Conservation (phyloP, 2,329 filamentous ascomycete species). For the Aureobasidium sp. region DNA sequence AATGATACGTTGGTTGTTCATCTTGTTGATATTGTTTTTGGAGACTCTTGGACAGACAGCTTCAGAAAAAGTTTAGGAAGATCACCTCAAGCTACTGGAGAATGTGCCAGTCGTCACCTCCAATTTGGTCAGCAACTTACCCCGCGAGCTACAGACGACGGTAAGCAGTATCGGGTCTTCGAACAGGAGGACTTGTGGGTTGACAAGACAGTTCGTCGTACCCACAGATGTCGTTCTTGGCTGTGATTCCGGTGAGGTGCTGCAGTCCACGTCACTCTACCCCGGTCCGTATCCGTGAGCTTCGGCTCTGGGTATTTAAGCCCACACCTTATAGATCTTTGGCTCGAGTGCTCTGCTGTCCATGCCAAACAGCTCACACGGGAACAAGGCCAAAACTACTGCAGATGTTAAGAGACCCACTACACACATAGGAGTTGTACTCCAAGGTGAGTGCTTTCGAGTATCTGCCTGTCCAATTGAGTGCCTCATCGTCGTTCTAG, state of each 20-base stretch:
- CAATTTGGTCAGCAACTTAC: constrained; percentile 19
- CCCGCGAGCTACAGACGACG: constrained; percentile 12
- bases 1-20: constrained; percentile 16
- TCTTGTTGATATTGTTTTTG: not conserved
- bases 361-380: not conserved
- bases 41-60: not conserved
- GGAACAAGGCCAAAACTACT: not conserved
- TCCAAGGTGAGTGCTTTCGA: too few species aligned
- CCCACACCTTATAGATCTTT: not conserved
- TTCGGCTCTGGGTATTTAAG: not conserved
- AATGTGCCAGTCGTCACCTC: constrained; percentile 5
- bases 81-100: not conserved
- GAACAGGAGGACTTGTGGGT: not conserved
- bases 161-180: constrained; percentile 16
- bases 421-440: too few species aligned
- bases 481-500: too few species aligned
- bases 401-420: too few species aligned
- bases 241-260: not conserved
- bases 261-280: not conserved
- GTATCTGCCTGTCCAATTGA: too few species aligned
- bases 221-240: constrained; percentile 11
- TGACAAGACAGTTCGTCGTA: constrained; percentile 4
- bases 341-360: too few species aligned
- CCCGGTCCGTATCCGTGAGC: not conserved
- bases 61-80: not conserved